Conservation (phyloP, 768 basidiomycete genomes). For the Tylopilus cervinicoccineus region DNA sequence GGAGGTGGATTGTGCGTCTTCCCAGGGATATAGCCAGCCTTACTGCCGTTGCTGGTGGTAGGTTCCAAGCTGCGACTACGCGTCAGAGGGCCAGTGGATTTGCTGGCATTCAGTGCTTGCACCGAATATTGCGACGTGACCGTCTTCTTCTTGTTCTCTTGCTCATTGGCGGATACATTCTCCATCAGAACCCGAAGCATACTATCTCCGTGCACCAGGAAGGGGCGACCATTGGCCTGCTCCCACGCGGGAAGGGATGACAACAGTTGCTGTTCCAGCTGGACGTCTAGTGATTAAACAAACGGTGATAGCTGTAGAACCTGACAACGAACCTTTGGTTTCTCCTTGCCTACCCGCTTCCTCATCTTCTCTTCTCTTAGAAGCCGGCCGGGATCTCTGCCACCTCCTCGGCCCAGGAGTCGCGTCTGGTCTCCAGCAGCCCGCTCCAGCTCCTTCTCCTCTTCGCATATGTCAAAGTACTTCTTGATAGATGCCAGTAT, state of each 20-base stretch:
- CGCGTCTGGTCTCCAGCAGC: constrained; percentile 79
- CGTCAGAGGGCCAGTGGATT: constrained; percentile 15
- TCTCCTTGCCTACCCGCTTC: constrained; percentile 88
- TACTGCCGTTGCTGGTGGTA: constrained; percentile 7
- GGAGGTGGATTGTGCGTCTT: constrained; percentile 25
- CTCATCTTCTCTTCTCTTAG: constrained; percentile 96
- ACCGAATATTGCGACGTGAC: constrained; percentile 33
- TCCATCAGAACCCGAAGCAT: constrained; percentile 78
- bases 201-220: constrained; percentile 81
- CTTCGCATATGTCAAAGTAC: constrained; percentile 88
- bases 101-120: constrained; percentile 24
- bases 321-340: constrained; percentile 65
- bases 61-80: constrained; percentile 30
- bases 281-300: constrained; percentile 36
- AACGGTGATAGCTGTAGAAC: neutral
- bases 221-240: constrained; percentile 61
- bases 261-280: constrained; percentile 90
- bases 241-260: constrained; percentile 84
- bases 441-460: constrained; percentile 83
- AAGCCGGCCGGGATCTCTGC: constrained; percentile 79
- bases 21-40: constrained; percentile 27
- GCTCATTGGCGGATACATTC: constrained; percentile 63
- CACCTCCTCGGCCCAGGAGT: constrained; percentile 67
- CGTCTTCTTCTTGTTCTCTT: constrained; percentile 71
- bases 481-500: constrained; percentile 74